A percentile compares a stretch with the other conserved stretches of the same genome.
phyloP scores from a whole-genome alignment of 805 yeast genomes.

The Metschnikowia orientalis region DNA sequence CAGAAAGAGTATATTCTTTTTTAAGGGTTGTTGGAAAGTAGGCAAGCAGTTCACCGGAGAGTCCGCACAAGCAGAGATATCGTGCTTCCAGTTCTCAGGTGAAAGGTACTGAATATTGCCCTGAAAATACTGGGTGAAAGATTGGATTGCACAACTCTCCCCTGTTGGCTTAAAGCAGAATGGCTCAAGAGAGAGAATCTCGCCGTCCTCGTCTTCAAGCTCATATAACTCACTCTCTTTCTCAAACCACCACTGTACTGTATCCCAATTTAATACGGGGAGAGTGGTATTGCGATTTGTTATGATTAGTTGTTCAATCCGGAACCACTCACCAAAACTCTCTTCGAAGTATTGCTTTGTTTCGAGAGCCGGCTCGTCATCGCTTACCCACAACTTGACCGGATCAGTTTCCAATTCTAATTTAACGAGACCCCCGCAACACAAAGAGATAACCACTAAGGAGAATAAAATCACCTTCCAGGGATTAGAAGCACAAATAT shows the following conservation, averaged over 20 bases:
- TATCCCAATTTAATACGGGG: constrained; percentile 61
- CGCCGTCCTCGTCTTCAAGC: constrained; percentile 22
- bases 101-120: constrained; percentile 53
- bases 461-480: constrained; percentile 23
- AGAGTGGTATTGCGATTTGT: constrained; percentile 50
- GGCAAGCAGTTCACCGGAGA: constrained; percentile 91
- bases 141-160: constrained; percentile 76
- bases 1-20: constrained; percentile 59
- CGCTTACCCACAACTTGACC: constrained; percentile 84
- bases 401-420: constrained; percentile 74
- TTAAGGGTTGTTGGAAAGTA: constrained; percentile 83
- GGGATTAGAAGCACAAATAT: constrained; percentile 60
- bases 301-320: constrained; percentile 79
- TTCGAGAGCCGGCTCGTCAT: constrained; percentile 60
- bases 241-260: constrained; percentile 84
- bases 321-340: constrained; percentile 86
- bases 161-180: constrained; percentile 82
- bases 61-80: constrained; percentile 57
- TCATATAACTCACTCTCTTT: constrained; percentile 52
- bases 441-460: constrained; percentile 33
- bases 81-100: constrained; percentile 51
- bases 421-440: constrained; percentile 49
- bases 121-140: constrained; percentile 81
- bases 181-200: constrained; percentile 44
- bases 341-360: constrained; percentile 70